A percentile compares a stretch with the other conserved stretches of the same genome.
Evolutionary conservation across 2,329 filamentous ascomycete species (phyloP).

Genomic region (Trichoderma koningii): DNA sequence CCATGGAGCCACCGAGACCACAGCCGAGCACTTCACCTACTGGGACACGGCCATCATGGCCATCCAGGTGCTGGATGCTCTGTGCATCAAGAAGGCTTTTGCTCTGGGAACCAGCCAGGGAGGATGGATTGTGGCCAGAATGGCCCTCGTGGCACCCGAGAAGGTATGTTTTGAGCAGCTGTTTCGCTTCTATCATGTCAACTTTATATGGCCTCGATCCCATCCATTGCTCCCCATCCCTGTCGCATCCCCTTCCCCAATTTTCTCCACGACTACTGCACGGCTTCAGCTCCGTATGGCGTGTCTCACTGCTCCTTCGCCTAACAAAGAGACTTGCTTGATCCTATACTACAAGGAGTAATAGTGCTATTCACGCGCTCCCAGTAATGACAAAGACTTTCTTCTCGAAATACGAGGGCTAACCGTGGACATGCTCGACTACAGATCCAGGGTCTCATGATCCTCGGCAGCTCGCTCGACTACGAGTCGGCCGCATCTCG

Average conservation of each 20-base stretch:
- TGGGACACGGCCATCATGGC: conserved; percentile 59
- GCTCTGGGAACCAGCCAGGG: conserved; percentile 55
- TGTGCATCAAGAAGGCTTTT: conserved; percentile 52
- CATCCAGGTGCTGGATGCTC: conserved; percentile 56
- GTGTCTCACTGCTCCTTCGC: conserved; percentile 14
- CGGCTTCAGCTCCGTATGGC: conserved; percentile 5
- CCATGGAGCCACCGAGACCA: conserved; percentile 50
- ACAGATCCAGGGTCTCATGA: conserved; percentile 51
- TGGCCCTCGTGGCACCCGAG: conserved; percentile 54
- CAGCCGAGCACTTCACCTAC: conserved; percentile 55
- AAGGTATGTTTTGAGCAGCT: conserved; percentile 40
- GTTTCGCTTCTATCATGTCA: not conserved
- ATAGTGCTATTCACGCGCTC: not conserved
- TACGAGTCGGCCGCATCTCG: conserved; percentile 51
- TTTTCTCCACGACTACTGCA: conserved; percentile 4
- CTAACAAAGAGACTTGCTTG: not conserved
- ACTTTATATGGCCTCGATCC: not conserved
- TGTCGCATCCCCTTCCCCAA: conserved; percentile 2
- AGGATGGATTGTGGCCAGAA: conserved; percentile 53
- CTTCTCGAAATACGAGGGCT: not conserved
- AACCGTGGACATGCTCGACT: conserved; percentile 12
- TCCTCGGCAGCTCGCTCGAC: conserved; percentile 56
- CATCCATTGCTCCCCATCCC: not conserved
- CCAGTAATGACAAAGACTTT: not conserved
- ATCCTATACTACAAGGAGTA: not conserved